Evolutionary conservation across 257 asterid genomes (phyloP), one percentile per base, ranked within the genome.

Genomic region (Cruciata laevipes): DNA sequence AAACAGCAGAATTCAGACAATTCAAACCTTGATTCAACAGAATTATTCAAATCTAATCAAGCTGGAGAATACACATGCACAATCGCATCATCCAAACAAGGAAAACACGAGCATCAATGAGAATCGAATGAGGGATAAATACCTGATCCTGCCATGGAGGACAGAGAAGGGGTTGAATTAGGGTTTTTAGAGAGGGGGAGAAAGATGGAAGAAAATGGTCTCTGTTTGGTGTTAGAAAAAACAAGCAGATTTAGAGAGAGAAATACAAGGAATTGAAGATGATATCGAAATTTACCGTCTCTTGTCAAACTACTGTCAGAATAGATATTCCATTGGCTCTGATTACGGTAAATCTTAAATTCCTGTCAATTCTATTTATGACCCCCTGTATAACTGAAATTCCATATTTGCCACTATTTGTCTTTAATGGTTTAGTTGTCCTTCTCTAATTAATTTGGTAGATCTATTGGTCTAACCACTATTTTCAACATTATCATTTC

Each of bases 121-220:
- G 67, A 74, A 69, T 52, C 64, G 25, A 47, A 67, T 47, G 67
- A 33, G 20, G n/a, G 30, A 57, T 40, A 63, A 78, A 80, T 80
- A 72, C 81, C 78, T 76, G 86, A 83, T 80, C 81, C 67, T 66
- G 69, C 33, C 82, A 80, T 81, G 73, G 70, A 60, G 40, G 47
- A 64, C 40, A 69, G 51, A 76, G 27, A 78, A 49, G 55, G 66
- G 73, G 83, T 67, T 71, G 78, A 74, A 74, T 87, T 83, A 86
- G 95, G 94, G 82, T 89, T 84, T 82, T 71, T 69, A 66, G 67
- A 71, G 73, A 67, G 57, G 75, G 21, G 40, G 71, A 35, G 56
- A 67, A 25, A 55, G 58, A 78, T 31, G 65, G 62, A 68, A 65
- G 71, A 68, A 75, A 68, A 68, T 61, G 68, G 73, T 66, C 25